phyloP scores from a whole-genome alignment of 108 stramenopile species.

The Pseudonitzschia multistriata region DNA sequence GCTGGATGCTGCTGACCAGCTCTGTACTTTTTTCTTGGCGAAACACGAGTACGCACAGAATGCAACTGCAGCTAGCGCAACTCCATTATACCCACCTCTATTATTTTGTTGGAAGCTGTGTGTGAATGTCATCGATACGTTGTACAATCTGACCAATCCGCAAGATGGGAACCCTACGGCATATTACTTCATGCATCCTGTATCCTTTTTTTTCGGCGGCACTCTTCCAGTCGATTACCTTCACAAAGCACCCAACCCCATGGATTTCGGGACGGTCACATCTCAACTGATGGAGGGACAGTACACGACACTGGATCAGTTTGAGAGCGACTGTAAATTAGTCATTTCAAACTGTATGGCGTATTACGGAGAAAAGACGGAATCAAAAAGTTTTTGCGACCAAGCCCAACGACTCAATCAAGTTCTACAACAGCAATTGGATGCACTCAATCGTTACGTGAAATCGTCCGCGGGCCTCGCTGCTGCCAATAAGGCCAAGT shows the following conservation, averaged over 20 bases:
- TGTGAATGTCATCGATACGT: conserved; percentile 53
- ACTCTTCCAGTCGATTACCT: conserved; percentile 67
- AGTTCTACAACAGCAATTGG: conserved; percentile 52
- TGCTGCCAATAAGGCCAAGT: conserved; percentile 33
- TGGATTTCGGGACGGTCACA: conserved; percentile 77
- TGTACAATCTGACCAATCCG: conserved; percentile 67
- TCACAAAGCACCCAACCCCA: conserved; percentile 61
- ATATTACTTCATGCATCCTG: conserved; percentile 76
- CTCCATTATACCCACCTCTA: conserved; percentile 59
- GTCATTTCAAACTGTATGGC: conserved; percentile 67
- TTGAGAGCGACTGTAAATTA: conserved; percentile 69
- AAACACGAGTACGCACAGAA: conserved; percentile 40
- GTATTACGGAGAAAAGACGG: conserved; percentile 59
- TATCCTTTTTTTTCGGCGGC: conserved; percentile 65
- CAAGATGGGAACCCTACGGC: conserved; percentile 67
- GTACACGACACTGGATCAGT: conserved; percentile 51
- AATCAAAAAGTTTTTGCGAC: conserved; percentile 55
- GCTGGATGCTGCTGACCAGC: conserved; percentile 52
- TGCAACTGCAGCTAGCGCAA: conserved; percentile 2
- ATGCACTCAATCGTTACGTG: conserved; percentile 51
- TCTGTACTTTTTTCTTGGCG: conserved; percentile 63
- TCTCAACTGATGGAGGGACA: conserved; percentile 65
- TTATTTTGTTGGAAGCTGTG: conserved; percentile 84
- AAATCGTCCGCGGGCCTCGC: conserved; percentile 43
- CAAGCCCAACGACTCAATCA: conserved; percentile 62